Percentiles rank a stretch among this genome's conserved stretches.
Evolutionary conservation across 2,329 filamentous ascomycete species (phyloP).

Genomic region (Pseudocercospora vitis): DNA sequence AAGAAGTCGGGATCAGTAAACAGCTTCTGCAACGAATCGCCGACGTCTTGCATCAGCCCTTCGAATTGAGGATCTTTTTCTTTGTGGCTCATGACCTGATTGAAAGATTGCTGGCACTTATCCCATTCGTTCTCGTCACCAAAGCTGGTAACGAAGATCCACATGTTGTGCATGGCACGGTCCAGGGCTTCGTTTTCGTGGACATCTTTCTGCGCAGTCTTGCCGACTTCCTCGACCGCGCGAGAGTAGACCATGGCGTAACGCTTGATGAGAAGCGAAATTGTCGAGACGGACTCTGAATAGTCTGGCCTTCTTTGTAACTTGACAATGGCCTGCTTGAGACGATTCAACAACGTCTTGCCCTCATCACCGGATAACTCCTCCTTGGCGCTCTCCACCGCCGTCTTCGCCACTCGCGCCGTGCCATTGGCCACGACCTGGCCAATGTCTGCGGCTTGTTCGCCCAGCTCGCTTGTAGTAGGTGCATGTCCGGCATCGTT

Average conservation of each 20-base stretch:
- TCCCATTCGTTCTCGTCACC: slow-evolving; percentile 74
- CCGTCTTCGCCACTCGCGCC: slow-evolving; percentile 54
- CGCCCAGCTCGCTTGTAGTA: slow-evolving; percentile 61
- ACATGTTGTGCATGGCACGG: slow-evolving; percentile 74
- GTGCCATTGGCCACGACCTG: slow-evolving; percentile 49
- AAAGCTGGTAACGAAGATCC: slow-evolving; percentile 76
- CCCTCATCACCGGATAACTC: slow-evolving; percentile 72
- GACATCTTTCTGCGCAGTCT: slow-evolving; percentile 68
- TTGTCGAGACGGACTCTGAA: slow-evolving; percentile 76
- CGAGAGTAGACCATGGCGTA: slow-evolving; percentile 78
- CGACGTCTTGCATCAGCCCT: slow-evolving; percentile 69
- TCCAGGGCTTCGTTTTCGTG: slow-evolving; percentile 73
- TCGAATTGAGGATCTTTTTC: slow-evolving; percentile 81
- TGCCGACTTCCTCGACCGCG: slow-evolving; percentile 65
- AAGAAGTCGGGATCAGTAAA: slow-evolving; percentile 85
- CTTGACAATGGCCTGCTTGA: slow-evolving; percentile 74
- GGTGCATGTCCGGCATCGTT: slow-evolving; percentile 54
- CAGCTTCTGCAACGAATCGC: slow-evolving; percentile 73
- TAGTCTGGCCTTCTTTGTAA: slow-evolving; percentile 79
- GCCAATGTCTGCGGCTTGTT: slow-evolving; percentile 46
- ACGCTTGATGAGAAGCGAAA: slow-evolving; percentile 72
- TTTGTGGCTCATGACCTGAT: slow-evolving; percentile 70
- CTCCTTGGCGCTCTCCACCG: slow-evolving; percentile 69
- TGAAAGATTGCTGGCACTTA: slow-evolving; percentile 66
- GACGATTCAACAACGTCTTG: slow-evolving; percentile 68